Conservation (phyloP, 768 basidiomycete genomes). For the Collybiopsis confluens region DNA sequence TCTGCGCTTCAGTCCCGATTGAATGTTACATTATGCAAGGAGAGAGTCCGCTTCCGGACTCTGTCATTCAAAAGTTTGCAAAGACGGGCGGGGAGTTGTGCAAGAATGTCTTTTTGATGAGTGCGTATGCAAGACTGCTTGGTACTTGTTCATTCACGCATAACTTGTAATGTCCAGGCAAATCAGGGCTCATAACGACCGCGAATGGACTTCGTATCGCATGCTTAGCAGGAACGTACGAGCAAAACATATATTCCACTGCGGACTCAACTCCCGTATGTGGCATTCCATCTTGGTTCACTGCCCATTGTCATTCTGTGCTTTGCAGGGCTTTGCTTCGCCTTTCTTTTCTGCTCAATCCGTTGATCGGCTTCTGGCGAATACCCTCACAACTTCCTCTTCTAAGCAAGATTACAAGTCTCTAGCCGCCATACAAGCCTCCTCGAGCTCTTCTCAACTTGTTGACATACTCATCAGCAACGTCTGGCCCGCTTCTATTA, state of each 20-base stretch:
- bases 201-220: constrained; percentile 79
- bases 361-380: constrained; percentile 67
- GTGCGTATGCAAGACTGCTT: constrained; percentile 41
- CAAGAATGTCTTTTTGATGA: constrained; percentile 79
- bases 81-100: constrained; percentile 77
- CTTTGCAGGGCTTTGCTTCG: constrained; percentile 63
- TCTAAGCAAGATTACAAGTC: constrained; percentile 51
- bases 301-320: constrained; percentile 1
- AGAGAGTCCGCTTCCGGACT: constrained; percentile 64
- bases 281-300: constrained; percentile 9
- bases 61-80: constrained; percentile 71
- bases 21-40: constrained; percentile 95
- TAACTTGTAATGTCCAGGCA: constrained; percentile 44
- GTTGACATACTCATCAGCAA: constrained; percentile 82
- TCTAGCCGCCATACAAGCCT: constrained; percentile 63
- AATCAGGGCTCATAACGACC: constrained; percentile 77
- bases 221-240: constrained; percentile 77
- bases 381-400: constrained; percentile 54
- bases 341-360: constrained; percentile 72
- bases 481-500: constrained; percentile 66
- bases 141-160: neutral
- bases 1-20: constrained; percentile 58
- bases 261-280: constrained; percentile 65
- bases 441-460: constrained; percentile 56
- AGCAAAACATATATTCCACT: constrained; percentile 51